Evolutionary conservation across 108 stramenopile genomes (phyloP).

Genomic region (Cyclotella cryptica): DNA sequence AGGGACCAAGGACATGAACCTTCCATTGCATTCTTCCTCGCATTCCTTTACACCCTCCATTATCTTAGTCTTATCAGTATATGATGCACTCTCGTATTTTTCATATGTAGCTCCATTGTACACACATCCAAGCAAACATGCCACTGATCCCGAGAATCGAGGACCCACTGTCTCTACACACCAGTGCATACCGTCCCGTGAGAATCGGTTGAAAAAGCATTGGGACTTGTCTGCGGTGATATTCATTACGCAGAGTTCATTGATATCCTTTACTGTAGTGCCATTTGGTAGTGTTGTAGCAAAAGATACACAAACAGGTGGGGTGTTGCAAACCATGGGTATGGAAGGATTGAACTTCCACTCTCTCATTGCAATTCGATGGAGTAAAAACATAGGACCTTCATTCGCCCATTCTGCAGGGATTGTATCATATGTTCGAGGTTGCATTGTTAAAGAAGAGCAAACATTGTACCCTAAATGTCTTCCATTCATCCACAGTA

Average conservation of each 20-base stretch:
- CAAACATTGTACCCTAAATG: slow-evolving; percentile 33
- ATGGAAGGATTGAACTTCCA: slow-evolving; percentile 23
- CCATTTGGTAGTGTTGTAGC: not conserved
- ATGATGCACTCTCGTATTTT: not conserved
- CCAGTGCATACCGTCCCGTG: slow-evolving; percentile 43
- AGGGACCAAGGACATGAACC: slow-evolving; percentile 41
- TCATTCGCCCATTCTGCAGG: slow-evolving; percentile 16
- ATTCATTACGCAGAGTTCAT: slow-evolving; percentile 13
- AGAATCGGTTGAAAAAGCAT: slow-evolving; percentile 33
- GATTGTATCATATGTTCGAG: not conserved
- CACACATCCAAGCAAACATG: slow-evolving; percentile 45
- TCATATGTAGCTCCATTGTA: slow-evolving; percentile 23
- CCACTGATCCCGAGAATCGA: slow-evolving; percentile 25
- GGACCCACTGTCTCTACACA: slow-evolving; percentile 33
- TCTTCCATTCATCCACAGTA: slow-evolving; percentile 37
- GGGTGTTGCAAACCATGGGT: slow-evolving; percentile 31
- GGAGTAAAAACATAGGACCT: slow-evolving; percentile 18
- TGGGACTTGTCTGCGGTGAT: slow-evolving; percentile 9
- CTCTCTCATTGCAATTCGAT: slow-evolving; percentile 12
- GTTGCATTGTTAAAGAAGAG: not conserved
- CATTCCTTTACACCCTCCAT: slow-evolving; percentile 20
- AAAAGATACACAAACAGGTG: slow-evolving; percentile 1
- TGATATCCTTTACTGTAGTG: not conserved
- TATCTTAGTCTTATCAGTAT: not conserved
- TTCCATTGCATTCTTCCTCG: slow-evolving; percentile 36